Conservation (phyloP, 352 stramenopile species). For the Globisporangium nunn region DNA sequence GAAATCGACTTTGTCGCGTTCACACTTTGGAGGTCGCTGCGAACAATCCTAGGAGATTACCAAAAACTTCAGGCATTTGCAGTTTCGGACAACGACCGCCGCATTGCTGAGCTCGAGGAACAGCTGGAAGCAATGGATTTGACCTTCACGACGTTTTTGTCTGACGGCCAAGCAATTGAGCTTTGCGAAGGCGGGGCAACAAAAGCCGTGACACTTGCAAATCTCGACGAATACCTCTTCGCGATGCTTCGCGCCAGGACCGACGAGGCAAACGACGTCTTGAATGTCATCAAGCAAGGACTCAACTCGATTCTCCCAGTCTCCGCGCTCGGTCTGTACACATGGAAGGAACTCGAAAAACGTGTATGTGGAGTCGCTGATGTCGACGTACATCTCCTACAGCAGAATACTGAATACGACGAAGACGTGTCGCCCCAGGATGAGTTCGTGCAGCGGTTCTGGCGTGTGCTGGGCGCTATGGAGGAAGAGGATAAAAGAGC, state of each 20-base stretch:
- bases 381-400: constrained; percentile 64
- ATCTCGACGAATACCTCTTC: constrained; percentile 42
- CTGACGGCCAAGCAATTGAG: constrained; percentile 44
- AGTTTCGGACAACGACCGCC: background rate
- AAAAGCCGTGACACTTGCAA: constrained; percentile 33
- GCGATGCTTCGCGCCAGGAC: constrained; percentile 30
- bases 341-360: constrained; percentile 63
- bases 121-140: constrained; percentile 63
- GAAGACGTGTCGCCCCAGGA: constrained; percentile 58
- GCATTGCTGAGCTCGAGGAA: constrained; percentile 22
- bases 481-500: constrained; percentile 58
- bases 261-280: constrained; percentile 34
- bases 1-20: constrained; percentile 61
- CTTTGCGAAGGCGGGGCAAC: constrained; percentile 30
- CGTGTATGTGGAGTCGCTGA: constrained; percentile 64
- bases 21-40: constrained; percentile 45
- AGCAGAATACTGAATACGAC: constrained; percentile 79
- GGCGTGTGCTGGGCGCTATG: constrained; percentile 57
- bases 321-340: constrained; percentile 46
- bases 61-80: background rate
- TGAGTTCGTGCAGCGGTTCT: constrained; percentile 74
- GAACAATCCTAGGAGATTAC: constrained; percentile 20
- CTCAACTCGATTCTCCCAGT: constrained; percentile 72
- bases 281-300: constrained; percentile 71
- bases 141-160: constrained; percentile 68